These are phyloP conservation scores for Paracoccidioides lutzii DNA, from an alignment of 2,329 filamentous ascomycete species.

Conservation along the genomic window DNA sequence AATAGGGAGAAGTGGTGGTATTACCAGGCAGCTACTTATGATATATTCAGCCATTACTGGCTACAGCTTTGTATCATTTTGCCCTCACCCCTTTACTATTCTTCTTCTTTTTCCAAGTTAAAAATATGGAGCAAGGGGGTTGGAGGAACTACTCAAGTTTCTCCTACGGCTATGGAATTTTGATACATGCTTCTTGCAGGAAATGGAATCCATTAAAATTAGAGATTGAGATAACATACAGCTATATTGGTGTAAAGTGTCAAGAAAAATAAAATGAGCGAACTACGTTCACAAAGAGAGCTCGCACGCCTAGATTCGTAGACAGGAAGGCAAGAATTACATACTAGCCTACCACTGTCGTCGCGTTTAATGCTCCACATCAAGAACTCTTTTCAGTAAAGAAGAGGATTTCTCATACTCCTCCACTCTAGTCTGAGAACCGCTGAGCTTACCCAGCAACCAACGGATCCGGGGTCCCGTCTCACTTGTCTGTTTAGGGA, in stretches of 20 bases:
- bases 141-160: no score
- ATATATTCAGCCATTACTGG: conserved; percentile 32
- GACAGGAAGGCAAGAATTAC: neutral
- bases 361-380: conserved; percentile 33
- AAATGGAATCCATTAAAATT: no score
- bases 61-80: no score
- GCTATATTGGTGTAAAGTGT: no score
- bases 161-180: no score
- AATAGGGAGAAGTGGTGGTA: conserved; percentile 33
- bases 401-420: conserved; percentile 60
- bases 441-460: conserved; percentile 58
- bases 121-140: no score
- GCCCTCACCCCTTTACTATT: no score
- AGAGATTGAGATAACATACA: no score
- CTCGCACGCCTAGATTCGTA: neutral
- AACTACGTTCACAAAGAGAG: neutral
- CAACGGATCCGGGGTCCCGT: conserved; percentile 55
- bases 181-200: no score
- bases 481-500: conserved; percentile 60
- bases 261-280: neutral
- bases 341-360: neutral
- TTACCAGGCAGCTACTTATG: conserved; percentile 15
- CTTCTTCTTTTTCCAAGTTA: no score
- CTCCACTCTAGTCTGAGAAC: conserved; percentile 62
- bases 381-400: conserved; percentile 57